A percentile compares a stretch with the other conserved stretches of the same genome.
Conservation (phyloP, 495 filamentous ascomycete species). For the Penicillium paxilli region DNA sequence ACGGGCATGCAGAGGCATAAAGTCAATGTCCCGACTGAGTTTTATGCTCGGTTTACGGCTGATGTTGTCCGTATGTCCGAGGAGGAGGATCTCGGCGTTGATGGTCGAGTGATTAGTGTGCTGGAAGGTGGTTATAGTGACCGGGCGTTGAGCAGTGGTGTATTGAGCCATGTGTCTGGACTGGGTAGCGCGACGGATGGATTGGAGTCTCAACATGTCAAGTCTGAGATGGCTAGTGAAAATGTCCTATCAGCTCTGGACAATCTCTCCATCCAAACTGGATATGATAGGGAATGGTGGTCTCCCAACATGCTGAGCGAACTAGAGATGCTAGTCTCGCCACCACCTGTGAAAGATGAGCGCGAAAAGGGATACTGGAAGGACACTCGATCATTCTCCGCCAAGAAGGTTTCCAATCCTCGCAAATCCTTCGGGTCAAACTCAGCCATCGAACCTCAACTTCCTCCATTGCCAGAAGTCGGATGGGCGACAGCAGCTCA, state of each 20-base stretch:
- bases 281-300: constrained; percentile 79
- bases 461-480: constrained; percentile 74
- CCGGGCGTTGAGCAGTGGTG: constrained; percentile 80
- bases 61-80: constrained; percentile 81
- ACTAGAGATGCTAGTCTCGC: constrained; percentile 57
- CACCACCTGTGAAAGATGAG: constrained; percentile 48
- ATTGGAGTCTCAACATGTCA: neutral
- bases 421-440: constrained; percentile 45
- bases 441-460: constrained; percentile 35
- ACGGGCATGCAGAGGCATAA: constrained; percentile 90
- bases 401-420: constrained; percentile 62
- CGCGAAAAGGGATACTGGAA: constrained; percentile 61
- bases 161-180: constrained; percentile 84
- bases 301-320: constrained; percentile 61
- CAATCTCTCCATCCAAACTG: neutral
- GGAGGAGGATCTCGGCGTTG: constrained; percentile 73
- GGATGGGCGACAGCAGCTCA: constrained; percentile 79
- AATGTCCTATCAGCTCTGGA: neutral
- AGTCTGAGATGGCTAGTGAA: constrained; percentile 17
- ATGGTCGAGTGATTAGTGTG: constrained; percentile 86
- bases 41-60: constrained; percentile 86
- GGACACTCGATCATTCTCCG: constrained; percentile 75
- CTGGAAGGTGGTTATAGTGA: constrained; percentile 96
- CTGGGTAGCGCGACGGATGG: constrained; percentile 47
- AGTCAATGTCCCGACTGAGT: constrained; percentile 93